Conservation (phyloP, 495 filamentous ascomycete species). For the Hypoxylon fragiforme region DNA sequence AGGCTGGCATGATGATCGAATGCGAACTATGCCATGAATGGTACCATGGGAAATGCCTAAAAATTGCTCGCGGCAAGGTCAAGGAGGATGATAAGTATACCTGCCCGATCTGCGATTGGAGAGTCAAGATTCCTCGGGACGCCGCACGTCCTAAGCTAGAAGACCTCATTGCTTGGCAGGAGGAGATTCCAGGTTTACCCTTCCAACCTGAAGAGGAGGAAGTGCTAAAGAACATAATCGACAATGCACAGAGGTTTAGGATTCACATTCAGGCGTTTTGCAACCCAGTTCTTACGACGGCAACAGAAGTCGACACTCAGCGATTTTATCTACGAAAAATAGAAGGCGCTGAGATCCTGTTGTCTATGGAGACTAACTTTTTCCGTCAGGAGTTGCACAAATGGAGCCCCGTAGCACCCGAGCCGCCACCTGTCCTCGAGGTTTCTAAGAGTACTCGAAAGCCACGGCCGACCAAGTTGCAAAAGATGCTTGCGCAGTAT, state of each 20-base stretch:
- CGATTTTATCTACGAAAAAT: constrained; percentile 99
- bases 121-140: constrained; percentile 97
- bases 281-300: constrained; percentile 76
- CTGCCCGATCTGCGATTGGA: constrained; percentile 97
- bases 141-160: constrained; percentile 94
- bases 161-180: constrained; percentile 84
- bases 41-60: constrained; percentile 98
- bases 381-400: constrained; percentile 95
- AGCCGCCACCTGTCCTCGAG: constrained; percentile 80
- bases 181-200: constrained; percentile 77
- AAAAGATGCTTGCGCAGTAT: constrained; percentile 88
- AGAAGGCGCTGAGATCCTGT: constrained; percentile 92
- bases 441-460: constrained; percentile 92
- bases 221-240: constrained; percentile 78
- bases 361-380: constrained; percentile 94
- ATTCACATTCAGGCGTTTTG: constrained; percentile 79
- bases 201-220: constrained; percentile 98
- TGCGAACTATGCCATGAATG: constrained; percentile 98
- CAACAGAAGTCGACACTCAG: constrained; percentile 83
- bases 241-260: constrained; percentile 81
- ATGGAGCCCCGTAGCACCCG: constrained; percentile 89
- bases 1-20: constrained; percentile 99
- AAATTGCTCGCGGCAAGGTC: constrained; percentile 95
- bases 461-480: constrained; percentile 93
- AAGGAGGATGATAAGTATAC: constrained; percentile 99